A percentile compares a stretch with the other conserved stretches of the same genome.
phyloP scores from a whole-genome alignment of 352 stramenopile genomes.

The Phytophthora constricta region DNA sequence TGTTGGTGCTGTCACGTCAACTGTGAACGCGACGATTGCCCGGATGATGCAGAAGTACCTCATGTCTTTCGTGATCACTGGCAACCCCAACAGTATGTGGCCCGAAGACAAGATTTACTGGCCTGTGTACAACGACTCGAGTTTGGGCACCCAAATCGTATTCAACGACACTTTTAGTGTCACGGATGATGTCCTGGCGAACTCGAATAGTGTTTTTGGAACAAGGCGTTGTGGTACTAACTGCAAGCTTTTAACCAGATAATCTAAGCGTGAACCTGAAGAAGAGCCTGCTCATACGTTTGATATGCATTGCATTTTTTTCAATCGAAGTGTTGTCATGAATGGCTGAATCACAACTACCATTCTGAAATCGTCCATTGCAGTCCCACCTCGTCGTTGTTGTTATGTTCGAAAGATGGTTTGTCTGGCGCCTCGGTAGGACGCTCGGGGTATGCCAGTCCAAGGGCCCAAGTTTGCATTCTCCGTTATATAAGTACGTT shows the following conservation, averaged over 20 bases:
- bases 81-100: constrained; percentile 30
- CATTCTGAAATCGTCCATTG: too few species aligned
- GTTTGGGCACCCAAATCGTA: constrained; percentile 23
- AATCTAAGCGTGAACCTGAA: neutral
- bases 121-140: constrained; percentile 28
- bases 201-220: constrained; percentile 32
- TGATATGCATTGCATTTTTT: too few species aligned
- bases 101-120: constrained; percentile 36
- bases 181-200: constrained; percentile 26
- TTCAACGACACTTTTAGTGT: constrained; percentile 35
- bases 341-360: too few species aligned
- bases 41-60: constrained; percentile 38
- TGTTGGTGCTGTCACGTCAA: constrained; percentile 10
- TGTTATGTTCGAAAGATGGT: too few species aligned
- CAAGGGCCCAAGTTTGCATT: too few species aligned
- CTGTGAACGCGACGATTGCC: constrained; percentile 21
- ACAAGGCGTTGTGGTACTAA: constrained; percentile 43
- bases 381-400: too few species aligned
- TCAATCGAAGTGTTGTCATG: too few species aligned
- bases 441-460: too few species aligned
- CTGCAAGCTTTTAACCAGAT: too few species aligned
- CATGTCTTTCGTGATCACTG: constrained; percentile 33
- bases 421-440: too few species aligned
- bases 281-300: too few species aligned
- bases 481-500: too few species aligned